A percentile compares a stretch with the other conserved stretches of the same genome.
phyloP scores from a whole-genome alignment of 2,329 filamentous ascomycete species.

The Macrophomina tecta region DNA sequence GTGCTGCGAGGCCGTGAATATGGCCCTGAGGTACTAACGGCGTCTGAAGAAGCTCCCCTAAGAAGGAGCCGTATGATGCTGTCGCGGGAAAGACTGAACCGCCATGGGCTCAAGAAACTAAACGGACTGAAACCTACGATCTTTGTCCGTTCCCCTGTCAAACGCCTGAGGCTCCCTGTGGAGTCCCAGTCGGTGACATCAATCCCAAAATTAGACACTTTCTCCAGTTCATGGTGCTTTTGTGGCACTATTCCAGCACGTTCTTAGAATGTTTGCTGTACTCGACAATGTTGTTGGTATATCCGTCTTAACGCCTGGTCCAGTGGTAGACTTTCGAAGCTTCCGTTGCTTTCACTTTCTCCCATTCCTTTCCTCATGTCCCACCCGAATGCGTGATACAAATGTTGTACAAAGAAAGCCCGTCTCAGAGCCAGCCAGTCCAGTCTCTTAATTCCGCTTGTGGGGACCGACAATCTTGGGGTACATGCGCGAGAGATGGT shows the following conservation, averaged over 20 bases:
- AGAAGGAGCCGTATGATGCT: not conserved
- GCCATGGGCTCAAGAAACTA: too few species aligned
- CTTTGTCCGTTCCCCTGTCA: too few species aligned
- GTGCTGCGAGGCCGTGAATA: not conserved
- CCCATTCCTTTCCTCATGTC: not conserved
- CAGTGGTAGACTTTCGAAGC: constrained; percentile 8
- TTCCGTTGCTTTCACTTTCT: not conserved
- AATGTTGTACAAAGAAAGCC: constrained; percentile 21
- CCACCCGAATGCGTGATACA: not conserved
- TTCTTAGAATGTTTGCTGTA: not conserved
- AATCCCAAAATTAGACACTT: too few species aligned
- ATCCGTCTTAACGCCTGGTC: constrained; percentile 24
- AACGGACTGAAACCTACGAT: too few species aligned
- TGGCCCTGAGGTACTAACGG: not conserved
- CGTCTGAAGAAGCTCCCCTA: not conserved
- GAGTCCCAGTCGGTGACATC: too few species aligned
- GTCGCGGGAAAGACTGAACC: not conserved
- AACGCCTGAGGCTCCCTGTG: too few species aligned
- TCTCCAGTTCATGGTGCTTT: not conserved
- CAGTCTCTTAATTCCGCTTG: constrained; percentile 62
- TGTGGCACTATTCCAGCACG: not conserved
- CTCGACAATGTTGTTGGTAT: constrained; percentile 25
- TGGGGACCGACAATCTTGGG: constrained; percentile 73
- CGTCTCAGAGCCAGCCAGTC: not conserved
- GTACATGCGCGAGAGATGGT: constrained; percentile 81